Percentiles rank a stretch among this genome's conserved stretches.
phyloP scores from a whole-genome alignment of 2,329 filamentous ascomycete species.

The Periconia sp. region DNA sequence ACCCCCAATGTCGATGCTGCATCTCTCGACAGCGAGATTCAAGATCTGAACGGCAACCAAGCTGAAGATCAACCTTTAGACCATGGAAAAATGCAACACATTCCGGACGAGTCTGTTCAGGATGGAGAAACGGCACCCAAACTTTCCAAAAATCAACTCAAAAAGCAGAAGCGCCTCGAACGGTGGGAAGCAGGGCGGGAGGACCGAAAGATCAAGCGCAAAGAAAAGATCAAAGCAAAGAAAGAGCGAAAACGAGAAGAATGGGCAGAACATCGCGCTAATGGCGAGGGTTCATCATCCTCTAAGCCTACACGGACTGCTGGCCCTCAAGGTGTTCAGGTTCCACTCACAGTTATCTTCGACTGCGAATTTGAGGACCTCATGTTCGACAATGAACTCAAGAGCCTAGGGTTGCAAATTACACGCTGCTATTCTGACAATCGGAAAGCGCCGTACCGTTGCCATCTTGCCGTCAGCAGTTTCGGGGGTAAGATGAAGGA shows the following conservation, averaged over 20 bases:
- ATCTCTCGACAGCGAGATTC: not conserved
- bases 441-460: slow-evolving; percentile 67
- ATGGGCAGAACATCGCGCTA: slow-evolving; percentile 45
- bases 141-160: slow-evolving; percentile 85
- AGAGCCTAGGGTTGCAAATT: slow-evolving; percentile 82
- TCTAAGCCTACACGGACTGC: slow-evolving; percentile 21
- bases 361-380: slow-evolving; percentile 92
- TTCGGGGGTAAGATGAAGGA: slow-evolving; percentile 77
- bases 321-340: slow-evolving; percentile 55
- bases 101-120: slow-evolving; percentile 1
- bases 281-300: slow-evolving; percentile 25
- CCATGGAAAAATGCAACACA: not conserved
- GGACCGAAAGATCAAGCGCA: slow-evolving; percentile 63
- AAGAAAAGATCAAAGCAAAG: slow-evolving; percentile 61
- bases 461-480: slow-evolving; percentile 77
- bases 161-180: slow-evolving; percentile 74
- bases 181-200: slow-evolving; percentile 76
- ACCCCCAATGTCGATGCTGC: not conserved
- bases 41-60: not conserved
- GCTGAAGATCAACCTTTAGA: not conserved
- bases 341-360: slow-evolving; percentile 81
- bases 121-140: slow-evolving; percentile 22
- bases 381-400: slow-evolving; percentile 85
- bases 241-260: slow-evolving; percentile 57
- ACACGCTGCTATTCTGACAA: slow-evolving; percentile 92